Percentiles rank a stretch among this genome's conserved stretches.
Evolutionary conservation across 202 grass and related monocot genomes (phyloP).

Genomic region (Brachypodium distachyon): DNA sequence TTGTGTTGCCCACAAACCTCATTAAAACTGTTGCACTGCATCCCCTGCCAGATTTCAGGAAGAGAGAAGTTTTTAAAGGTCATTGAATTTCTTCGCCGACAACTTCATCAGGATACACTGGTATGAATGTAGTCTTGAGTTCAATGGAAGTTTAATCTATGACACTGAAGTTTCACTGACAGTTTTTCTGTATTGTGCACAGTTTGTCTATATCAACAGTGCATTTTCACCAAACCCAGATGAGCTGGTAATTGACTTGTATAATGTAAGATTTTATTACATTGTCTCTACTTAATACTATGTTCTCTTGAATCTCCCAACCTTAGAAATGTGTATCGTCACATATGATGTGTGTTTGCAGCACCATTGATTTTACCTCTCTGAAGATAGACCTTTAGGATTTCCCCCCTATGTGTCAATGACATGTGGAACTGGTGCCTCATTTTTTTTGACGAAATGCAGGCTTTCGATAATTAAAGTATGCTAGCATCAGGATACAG

Average conservation of each 20-base stretch:
- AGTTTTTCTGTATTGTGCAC: conserved; percentile 12
- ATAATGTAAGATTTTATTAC: conserved; percentile 49
- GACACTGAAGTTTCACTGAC: neutral
- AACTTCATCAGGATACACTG: conserved; percentile 75
- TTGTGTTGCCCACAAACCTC: neutral
- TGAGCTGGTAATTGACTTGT: conserved; percentile 75
- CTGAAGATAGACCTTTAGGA: too few species aligned
- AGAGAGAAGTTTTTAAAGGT: conserved; percentile 72
- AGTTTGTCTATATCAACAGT: conserved; percentile 89
- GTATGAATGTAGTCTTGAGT: conserved; percentile 12
- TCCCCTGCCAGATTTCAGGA: conserved; percentile 55
- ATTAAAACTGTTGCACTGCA: neutral
- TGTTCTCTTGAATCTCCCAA: neutral
- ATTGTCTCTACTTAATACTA: neutral
- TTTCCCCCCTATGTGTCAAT: too few species aligned
- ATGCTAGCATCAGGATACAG: too few species aligned
- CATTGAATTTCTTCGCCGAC: conserved; percentile 73
- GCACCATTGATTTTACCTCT: too few species aligned
- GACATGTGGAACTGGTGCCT: too few species aligned
- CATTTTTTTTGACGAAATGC: too few species aligned
- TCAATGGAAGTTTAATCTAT: neutral
- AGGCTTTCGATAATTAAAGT: too few species aligned
- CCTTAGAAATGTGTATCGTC: neutral
- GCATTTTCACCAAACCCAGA: conserved; percentile 82
- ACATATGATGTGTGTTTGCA: neutral